Base-by-base conservation (phyloP, 768 basidiomycete genomes). In the Sutorius australiensis region DNA sequence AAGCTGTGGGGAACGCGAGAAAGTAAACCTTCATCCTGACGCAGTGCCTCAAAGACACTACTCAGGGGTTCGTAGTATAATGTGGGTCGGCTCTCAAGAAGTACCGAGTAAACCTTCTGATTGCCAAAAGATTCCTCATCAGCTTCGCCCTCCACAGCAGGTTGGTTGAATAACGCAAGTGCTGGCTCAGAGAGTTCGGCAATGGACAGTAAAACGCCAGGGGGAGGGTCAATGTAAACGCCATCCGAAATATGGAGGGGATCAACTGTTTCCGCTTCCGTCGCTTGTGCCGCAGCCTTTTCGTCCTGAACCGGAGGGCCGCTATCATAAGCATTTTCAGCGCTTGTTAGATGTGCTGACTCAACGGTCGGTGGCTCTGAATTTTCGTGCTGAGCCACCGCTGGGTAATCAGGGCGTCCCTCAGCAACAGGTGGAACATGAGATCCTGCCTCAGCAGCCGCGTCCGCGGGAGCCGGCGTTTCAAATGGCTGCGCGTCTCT, bases 21-120 rank as follows among this genome's bases (percentile, higher is more conserved):
- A 30, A 88, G 62, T 50, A 72, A 65, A 27, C 46, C 64, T 44
- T 80, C 77, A 51, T 89, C 86, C 61, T 80, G 76, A 30, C 87
- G 84, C 39, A 92, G 70, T 51, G 84, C 85, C 50, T 84, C 84
- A 61, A 91, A 90, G 17, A 90, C 80, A 51, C 70, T 75, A 39
- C 78, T 80, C 42, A 92, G 64, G 28, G 88, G 83, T 64, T 90
- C 88, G 60, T 90, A 91, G 67, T 88, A 92, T 7, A 91, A 73
- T 5, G 82, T 86, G 3, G 88, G 87, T 16, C 72, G 77, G 52
- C 81, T 73, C 42, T 81, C 77, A 53, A 92, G 75, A 44, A 91
- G 70, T 6, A 88, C 64, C n/a, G 69, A 63, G 31, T 55, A 69
- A 39, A 30, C 41, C 56, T 45, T 61, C 38, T 64, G 63, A 38